These are phyloP conservation scores for Lasiodiplodia hormozganensis DNA, from an alignment of 2,329 filamentous ascomycete genomes.

Conservation along the genomic window DNA sequence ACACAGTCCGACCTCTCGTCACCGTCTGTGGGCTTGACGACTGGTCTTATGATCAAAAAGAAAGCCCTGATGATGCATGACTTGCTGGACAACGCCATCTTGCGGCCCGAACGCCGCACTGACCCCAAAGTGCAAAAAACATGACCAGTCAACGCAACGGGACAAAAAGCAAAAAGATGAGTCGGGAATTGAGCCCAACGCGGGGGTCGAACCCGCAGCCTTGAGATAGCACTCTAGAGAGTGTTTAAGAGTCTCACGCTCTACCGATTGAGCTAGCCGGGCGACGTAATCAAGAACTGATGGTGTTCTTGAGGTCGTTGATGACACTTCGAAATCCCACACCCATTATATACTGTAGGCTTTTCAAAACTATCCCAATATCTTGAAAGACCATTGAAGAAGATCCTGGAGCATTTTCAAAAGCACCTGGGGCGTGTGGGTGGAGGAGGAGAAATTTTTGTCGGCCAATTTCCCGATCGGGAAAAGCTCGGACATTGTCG, in stretches of 20 bases:
- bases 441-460: not conserved
- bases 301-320: not conserved
- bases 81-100: not conserved
- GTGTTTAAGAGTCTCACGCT: conserved; percentile 33
- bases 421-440: not conserved
- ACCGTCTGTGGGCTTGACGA: too few relatives aligned
- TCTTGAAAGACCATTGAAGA: rapidly evolving
- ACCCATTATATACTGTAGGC: rapidly evolving
- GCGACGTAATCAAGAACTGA: not conserved
- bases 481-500: not conserved
- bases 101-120: not conserved
- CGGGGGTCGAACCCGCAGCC: conserved; percentile 30
- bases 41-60: too few relatives aligned
- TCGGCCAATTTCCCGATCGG: not conserved
- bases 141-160: not conserved
- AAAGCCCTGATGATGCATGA: not conserved
- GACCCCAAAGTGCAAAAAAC: not conserved
- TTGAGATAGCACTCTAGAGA: conserved; percentile 25
- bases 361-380: rapidly evolving
- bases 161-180: not conserved
- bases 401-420: not conserved
- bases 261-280: conserved; percentile 34
- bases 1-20: too few relatives aligned
- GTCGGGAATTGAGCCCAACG: conserved; percentile 29
- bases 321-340: not conserved